Evolutionary conservation across 2,329 filamentous ascomycete genomes (phyloP), one percentile per base, ranked within the genome.

Genomic region (Xylariaceae sp.): DNA sequence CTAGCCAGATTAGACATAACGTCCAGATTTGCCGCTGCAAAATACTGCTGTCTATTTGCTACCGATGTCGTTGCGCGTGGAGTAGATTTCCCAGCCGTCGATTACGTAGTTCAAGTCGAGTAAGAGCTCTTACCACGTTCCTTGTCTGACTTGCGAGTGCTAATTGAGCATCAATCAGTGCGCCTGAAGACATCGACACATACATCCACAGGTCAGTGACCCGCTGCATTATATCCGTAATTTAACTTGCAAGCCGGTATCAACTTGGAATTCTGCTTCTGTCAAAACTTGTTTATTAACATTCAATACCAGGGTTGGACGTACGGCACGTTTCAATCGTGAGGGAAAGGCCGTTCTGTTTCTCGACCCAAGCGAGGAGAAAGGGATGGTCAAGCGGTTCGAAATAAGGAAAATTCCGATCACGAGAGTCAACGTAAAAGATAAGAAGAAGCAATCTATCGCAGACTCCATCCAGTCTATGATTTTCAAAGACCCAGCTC

Each of bases 81-180:
- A 58, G 81, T 99, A 12, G 94, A 99, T 69, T 97, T 99, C 66
- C 94, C 94, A 0, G 87, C 91, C 3, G 94, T 99, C 0, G 94
- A 99, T 69, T 99, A 94, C 88, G 94, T 99, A 5, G 90, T 99
- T n/a, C 94, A 99, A 68, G 81, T 90, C n/a, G 94, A 99, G 40
- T 42, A 42, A 42, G 40, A 12, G 14, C 18, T 39, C 13, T 39
- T 17, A 13, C 11, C 36, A 39, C 11, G 36, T 14, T 39, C 10
- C 3, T 39, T 39, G 11, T 39, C 36, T 17, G 16, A 17, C 36
- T 39, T 39, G 13, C 10, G 4, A 17, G 36, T 39, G 36, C 36
- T 39, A 39, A 39, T 39, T 14, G 16, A 11, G 16, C 18, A 19
- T 5, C 4, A 12, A 17, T 5, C 18, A 42, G 40, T 69, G 96